Percentiles rank a stretch among this genome's conserved stretches.
phyloP scores from a whole-genome alignment of 2,329 filamentous ascomycete species.

The Xylogone sp. region DNA sequence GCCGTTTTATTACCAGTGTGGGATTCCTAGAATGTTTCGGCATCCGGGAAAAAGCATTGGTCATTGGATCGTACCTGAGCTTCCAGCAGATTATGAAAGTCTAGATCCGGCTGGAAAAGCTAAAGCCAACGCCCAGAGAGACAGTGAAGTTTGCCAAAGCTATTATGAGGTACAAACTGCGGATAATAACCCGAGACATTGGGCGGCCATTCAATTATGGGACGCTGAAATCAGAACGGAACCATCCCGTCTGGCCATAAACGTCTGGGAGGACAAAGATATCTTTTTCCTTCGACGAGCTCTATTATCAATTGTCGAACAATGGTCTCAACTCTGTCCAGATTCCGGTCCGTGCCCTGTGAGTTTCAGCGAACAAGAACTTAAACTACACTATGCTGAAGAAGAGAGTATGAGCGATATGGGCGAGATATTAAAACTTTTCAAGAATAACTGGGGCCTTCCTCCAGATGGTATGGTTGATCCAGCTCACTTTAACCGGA shows the following conservation, averaged over 20 bases:
- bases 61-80: constrained; percentile 3
- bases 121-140: background rate
- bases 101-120: constrained; percentile 4
- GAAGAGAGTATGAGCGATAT: constrained; percentile 10
- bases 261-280: constrained; percentile 5
- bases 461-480: constrained; percentile 8
- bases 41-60: constrained; percentile 5
- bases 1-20: constrained; percentile 11
- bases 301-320: constrained; percentile 4
- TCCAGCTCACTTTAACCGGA: constrained; percentile 7
- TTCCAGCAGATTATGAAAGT: constrained; percentile 4
- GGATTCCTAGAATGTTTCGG: constrained; percentile 9
- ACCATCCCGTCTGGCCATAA: constrained; percentile 1
- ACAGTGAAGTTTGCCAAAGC: constrained; percentile 1
- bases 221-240: constrained; percentile 4
- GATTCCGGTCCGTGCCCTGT: constrained; percentile 5
- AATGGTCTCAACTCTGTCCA: constrained; percentile 6
- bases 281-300: constrained; percentile 10
- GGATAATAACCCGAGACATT: constrained; percentile 10
- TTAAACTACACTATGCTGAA: constrained; percentile 5
- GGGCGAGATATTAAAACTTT: constrained; percentile 8
- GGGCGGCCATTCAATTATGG: constrained; percentile 5
- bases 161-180: too few species aligned
- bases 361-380: constrained; percentile 12
- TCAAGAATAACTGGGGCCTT: constrained; percentile 11